Conservation (phyloP, 2,329 filamentous ascomycete genomes). For the Alternaria brassicae region DNA sequence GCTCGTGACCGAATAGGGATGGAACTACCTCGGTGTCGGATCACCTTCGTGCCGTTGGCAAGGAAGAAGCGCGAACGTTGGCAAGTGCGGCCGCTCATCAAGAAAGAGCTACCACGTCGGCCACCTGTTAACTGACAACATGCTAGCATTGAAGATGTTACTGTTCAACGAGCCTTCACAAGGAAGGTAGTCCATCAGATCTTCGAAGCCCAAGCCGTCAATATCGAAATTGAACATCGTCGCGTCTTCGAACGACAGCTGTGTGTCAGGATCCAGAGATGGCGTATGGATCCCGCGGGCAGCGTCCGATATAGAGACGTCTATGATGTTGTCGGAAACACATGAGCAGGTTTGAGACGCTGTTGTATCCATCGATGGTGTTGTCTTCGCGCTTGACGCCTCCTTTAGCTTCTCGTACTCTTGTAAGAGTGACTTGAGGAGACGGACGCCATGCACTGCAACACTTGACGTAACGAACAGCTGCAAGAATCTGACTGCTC, state of each 20-base stretch:
- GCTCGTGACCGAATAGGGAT: neutral
- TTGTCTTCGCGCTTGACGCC: slow-evolving; percentile 5
- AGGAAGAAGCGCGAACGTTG: neutral
- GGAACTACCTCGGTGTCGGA: neutral
- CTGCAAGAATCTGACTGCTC: slow-evolving; percentile 43
- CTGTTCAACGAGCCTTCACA: slow-evolving; percentile 31
- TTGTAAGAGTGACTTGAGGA: slow-evolving; percentile 47
- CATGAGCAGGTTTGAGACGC: neutral
- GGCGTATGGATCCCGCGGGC: neutral
- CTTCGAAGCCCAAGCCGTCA: slow-evolving; percentile 35
- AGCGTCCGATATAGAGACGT: slow-evolving; percentile 17
- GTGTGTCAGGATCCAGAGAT: slow-evolving; percentile 4
- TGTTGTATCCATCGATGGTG: neutral
- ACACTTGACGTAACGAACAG: slow-evolving; percentile 24
- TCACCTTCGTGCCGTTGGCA: neutral
- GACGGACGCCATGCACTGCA: slow-evolving; percentile 48
- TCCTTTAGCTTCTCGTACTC: slow-evolving; percentile 36
- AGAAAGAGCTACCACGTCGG: neutral
- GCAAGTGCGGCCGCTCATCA: neutral
- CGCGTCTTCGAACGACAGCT: slow-evolving; percentile 22
- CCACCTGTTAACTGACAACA: neutral
- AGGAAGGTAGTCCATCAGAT: slow-evolving; percentile 36
- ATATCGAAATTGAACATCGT: slow-evolving; percentile 32
- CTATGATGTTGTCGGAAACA: slow-evolving; percentile 15
- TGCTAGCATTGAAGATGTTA: slow-evolving; percentile 34